Conservation (phyloP, 352 stramenopile species). For the Phytophthora ramorum region DNA sequence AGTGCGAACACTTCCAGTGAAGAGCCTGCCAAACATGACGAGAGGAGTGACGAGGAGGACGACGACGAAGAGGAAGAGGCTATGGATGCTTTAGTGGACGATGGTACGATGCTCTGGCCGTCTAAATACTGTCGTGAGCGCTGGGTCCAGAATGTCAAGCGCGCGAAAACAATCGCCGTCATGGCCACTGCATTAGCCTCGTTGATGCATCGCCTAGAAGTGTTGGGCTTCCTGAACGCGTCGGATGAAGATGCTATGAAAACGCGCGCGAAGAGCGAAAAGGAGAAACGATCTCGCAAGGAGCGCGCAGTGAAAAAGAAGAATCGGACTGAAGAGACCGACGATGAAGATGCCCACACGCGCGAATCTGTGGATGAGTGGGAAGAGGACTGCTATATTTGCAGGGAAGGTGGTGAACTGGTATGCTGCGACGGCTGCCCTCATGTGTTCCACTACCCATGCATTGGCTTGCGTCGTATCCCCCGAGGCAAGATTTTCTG, state of each 20-base stretch:
- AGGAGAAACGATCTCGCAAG: slow-evolving; percentile 76
- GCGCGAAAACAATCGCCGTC: slow-evolving; percentile 54
- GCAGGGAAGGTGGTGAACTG: slow-evolving; percentile 83
- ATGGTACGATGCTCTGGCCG: slow-evolving; percentile 73
- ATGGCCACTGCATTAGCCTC: slow-evolving; percentile 66
- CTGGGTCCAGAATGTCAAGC: slow-evolving; percentile 73
- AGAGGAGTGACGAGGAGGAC: slow-evolving; percentile 78
- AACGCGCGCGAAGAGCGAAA: slow-evolving; percentile 69
- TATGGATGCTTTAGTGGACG: slow-evolving; percentile 61
- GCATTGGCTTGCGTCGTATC: slow-evolving; percentile 76
- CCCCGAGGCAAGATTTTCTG: slow-evolving; percentile 90
- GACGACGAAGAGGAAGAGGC: slow-evolving; percentile 81
- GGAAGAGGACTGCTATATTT: slow-evolving; percentile 92
- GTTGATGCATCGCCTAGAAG: slow-evolving; percentile 75
- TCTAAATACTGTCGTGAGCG: slow-evolving; percentile 71
- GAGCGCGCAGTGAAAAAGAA: slow-evolving; percentile 76
- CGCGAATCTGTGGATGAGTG: slow-evolving; percentile 80
- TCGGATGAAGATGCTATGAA: slow-evolving; percentile 53
- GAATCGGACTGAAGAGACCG: slow-evolving; percentile 59
- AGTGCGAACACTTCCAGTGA: slow-evolving; percentile 29
- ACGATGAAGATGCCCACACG: slow-evolving; percentile 50
- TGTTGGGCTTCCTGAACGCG: slow-evolving; percentile 68
- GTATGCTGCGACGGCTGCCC: slow-evolving; percentile 93
- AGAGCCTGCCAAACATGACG: slow-evolving; percentile 31
- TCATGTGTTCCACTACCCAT: slow-evolving; percentile 92